These are phyloP conservation scores for Anthracocystis walkeri DNA, from an alignment of 1,284 basidiomycete species.

Conservation along the genomic window DNA sequence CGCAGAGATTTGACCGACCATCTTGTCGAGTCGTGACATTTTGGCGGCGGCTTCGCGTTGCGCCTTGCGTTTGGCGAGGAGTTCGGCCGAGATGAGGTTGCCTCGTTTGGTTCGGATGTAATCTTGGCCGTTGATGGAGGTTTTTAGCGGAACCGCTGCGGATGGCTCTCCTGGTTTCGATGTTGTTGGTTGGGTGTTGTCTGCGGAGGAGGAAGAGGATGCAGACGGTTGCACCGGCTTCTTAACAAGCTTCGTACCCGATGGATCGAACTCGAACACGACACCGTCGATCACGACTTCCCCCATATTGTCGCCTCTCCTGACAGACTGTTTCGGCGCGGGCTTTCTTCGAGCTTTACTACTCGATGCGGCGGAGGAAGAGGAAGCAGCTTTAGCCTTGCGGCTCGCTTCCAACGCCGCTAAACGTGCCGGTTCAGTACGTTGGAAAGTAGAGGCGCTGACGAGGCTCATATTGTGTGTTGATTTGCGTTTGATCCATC, in stretches of 20 bases:
- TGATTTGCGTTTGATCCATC: conserved; percentile 64
- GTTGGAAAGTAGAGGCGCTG: conserved; percentile 53
- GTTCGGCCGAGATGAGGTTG: conserved; percentile 69
- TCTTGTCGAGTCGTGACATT: conserved; percentile 50
- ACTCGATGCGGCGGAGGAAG: conserved; percentile 9
- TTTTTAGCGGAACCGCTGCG: conserved; percentile 40
- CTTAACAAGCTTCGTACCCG: conserved; percentile 72
- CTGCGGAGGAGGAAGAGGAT: not conserved
- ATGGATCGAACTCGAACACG: conserved; percentile 72
- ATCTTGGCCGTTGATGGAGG: conserved; percentile 69
- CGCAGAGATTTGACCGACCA: conserved; percentile 53
- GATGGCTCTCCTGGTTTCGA: not conserved
- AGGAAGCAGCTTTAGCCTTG: conserved; percentile 35
- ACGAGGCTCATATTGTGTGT: conserved; percentile 64
- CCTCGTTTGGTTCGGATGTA: conserved; percentile 71
- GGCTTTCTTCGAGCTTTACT: conserved; percentile 16
- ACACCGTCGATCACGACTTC: conserved; percentile 73
- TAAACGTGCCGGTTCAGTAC: conserved; percentile 60
- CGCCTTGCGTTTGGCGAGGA: conserved; percentile 60
- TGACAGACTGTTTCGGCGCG: conserved; percentile 26
- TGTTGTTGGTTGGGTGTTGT: not conserved
- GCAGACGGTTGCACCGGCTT: conserved; percentile 47
- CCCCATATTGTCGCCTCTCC: conserved; percentile 64
- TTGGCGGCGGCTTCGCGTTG: conserved; percentile 50
- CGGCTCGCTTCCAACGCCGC: conserved; percentile 56